Evolutionary conservation across 2,329 filamentous ascomycete species (phyloP).

Genomic region (Botrytis medusae): DNA sequence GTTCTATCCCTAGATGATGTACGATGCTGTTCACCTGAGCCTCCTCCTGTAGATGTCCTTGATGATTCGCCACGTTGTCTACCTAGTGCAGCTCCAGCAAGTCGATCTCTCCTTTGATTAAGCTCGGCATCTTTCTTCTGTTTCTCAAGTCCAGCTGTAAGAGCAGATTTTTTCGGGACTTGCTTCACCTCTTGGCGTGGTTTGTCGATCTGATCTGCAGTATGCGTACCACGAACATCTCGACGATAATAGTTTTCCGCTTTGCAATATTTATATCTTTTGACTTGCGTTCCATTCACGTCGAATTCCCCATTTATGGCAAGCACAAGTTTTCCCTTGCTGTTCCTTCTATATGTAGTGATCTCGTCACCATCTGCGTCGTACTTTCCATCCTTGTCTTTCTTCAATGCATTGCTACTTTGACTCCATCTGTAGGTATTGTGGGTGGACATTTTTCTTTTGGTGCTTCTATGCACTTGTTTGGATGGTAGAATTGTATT

Average conservation of each 20-base stretch:
- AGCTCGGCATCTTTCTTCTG: rapidly evolving
- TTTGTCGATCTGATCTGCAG: background rate
- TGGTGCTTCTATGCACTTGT: background rate
- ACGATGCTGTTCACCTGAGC: background rate
- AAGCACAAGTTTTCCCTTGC: background rate
- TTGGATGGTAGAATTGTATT: background rate
- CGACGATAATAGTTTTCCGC: background rate
- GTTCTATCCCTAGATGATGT: background rate
- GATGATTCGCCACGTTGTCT: background rate
- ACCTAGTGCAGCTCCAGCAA: background rate
- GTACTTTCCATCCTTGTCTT: background rate
- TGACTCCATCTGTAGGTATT: background rate
- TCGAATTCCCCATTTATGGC: background rate
- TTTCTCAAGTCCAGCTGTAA: background rate
- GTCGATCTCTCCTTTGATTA: background rate
- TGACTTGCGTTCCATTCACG: background rate
- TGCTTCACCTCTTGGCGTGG: no score
- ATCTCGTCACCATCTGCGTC: background rate
- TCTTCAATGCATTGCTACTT: background rate
- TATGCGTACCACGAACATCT: background rate
- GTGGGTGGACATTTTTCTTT: background rate
- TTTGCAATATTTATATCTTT: background rate
- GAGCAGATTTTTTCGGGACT: background rate
- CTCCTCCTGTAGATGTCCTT: background rate
- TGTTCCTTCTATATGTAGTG: background rate